Evolutionary conservation across 108 stramenopile genomes (phyloP).

Genomic region (Aurantiochytrium sp.): DNA sequence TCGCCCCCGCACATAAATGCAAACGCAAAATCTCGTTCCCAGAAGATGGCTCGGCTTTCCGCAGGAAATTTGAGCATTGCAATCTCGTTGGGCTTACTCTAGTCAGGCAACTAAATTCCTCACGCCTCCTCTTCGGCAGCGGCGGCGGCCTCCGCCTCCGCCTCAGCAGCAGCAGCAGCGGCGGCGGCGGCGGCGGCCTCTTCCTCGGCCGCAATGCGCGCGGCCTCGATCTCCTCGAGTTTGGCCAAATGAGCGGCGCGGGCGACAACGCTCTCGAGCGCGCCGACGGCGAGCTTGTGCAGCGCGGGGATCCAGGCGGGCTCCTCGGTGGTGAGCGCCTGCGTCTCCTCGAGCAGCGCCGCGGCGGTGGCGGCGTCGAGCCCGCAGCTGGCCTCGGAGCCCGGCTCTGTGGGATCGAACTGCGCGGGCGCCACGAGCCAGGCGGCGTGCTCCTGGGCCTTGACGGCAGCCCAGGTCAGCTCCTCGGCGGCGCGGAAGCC

Average conservation of each 20-base stretch:
- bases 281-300: not conserved
- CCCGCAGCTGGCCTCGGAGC: not conserved
- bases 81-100: too few relatives aligned
- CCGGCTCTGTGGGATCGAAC: constrained; percentile 9
- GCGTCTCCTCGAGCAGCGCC: constrained; percentile 17
- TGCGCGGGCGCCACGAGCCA: not conserved
- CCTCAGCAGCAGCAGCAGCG: not conserved
- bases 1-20: too few relatives aligned
- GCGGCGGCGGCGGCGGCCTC: not conserved
- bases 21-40: too few relatives aligned
- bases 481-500: not conserved
- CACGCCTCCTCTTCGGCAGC: too few relatives aligned
- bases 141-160: not conserved
- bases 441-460: not conserved
- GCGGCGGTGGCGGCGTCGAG: not conserved
- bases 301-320: not conserved
- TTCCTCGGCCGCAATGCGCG: not conserved
- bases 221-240: not conserved
- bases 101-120: too few relatives aligned
- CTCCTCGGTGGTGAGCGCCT: not conserved
- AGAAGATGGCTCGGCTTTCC: too few relatives aligned
- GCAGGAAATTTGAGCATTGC: too few relatives aligned
- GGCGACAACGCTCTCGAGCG: not conserved
- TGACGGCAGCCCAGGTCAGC: not conserved
- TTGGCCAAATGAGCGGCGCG: not conserved